Percentiles rank a stretch among this genome's conserved stretches.
Conservation (phyloP, 345 rosid species). For the Eutrema japonicum region DNA sequence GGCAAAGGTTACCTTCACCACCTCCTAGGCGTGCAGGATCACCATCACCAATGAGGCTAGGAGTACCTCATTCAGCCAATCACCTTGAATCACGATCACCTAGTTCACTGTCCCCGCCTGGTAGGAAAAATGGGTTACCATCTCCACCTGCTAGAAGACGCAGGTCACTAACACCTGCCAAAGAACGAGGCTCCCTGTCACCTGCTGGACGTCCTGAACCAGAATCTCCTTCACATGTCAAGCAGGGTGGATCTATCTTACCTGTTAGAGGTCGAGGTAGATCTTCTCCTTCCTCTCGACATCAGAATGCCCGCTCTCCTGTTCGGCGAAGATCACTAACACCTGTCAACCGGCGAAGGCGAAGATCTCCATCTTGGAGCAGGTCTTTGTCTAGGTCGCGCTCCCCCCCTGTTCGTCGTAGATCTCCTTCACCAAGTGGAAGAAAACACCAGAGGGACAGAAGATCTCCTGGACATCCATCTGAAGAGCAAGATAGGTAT, state of each 20-base stretch:
- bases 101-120: conserved; percentile 47
- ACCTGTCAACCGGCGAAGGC: conserved; percentile 37
- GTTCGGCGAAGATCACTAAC: conserved; percentile 46
- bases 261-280: conserved; percentile 45
- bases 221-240: conserved; percentile 38
- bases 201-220: conserved; percentile 37
- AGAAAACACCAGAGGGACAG: conserved; percentile 45
- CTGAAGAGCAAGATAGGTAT: conserved; percentile 60
- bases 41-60: conserved; percentile 46
- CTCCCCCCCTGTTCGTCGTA: conserved; percentile 53
- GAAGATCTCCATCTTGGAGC: conserved; percentile 45
- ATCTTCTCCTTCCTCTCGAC: conserved; percentile 42
- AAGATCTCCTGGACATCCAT: conserved; percentile 53
- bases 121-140: conserved; percentile 28
- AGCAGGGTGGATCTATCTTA: conserved; percentile 43
- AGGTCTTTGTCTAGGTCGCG: conserved; percentile 53
- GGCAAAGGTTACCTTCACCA: conserved; percentile 37
- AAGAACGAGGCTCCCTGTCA: conserved; percentile 48
- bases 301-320: conserved; percentile 37
- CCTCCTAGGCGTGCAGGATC: conserved; percentile 44
- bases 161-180: conserved; percentile 39
- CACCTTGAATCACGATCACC: conserved; percentile 48
- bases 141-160: conserved; percentile 47
- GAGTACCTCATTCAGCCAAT: conserved; percentile 17
- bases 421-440: conserved; percentile 52